Base-by-base conservation (phyloP, 2,329 filamentous ascomycete species). In the Trichoderma sp. region DNA sequence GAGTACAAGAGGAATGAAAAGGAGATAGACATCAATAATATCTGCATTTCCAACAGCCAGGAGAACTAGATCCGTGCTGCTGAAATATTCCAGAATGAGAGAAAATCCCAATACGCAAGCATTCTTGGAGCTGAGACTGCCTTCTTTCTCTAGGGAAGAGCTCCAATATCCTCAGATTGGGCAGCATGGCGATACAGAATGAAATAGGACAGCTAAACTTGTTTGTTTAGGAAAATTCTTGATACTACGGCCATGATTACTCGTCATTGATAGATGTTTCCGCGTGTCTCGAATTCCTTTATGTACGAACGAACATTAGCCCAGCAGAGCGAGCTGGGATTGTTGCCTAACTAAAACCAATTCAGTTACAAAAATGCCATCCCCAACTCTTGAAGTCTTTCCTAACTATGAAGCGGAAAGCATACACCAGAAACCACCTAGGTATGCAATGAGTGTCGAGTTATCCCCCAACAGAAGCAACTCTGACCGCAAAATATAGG, bases 271-370 rank as follows among this genome's bases (percentile, higher is more conserved):
- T 4, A 50, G 17, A 39, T 17, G 36, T 15, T 39, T 39, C 36
- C 6, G 15, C 36, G 8, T 17, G 36, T 39, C 36, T 8, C 6
- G 0, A 39, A 39, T 39, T 17, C 17, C 36, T 6, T 39, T 39
- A 39, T 17, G 6, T 6, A 6, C 36, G 15, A 39, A 17, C 36
- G 36, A 39, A 1, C 6, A 17, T 17, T 17, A 3, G 15, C 36
- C 15, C 7, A 7, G 0, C 15, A 39, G 15, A 39, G 0, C 0
- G 36, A 39, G 36, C 6, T 8, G 7, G 4, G 2, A 39, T 17
- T 6, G 17, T 15, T 17, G 7, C 36, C 15, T 17, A 39, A 6
- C 0, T 39, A 17, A 17, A 39, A 3, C 15, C 36, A 8, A 8
- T 39, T 39, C 36, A 39, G 36, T 39, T 1, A 39, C 15, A 39